These are phyloP conservation scores for Phytopythium aichiense DNA, from an alignment of 352 stramenopile genomes.

Conservation along the genomic window DNA sequence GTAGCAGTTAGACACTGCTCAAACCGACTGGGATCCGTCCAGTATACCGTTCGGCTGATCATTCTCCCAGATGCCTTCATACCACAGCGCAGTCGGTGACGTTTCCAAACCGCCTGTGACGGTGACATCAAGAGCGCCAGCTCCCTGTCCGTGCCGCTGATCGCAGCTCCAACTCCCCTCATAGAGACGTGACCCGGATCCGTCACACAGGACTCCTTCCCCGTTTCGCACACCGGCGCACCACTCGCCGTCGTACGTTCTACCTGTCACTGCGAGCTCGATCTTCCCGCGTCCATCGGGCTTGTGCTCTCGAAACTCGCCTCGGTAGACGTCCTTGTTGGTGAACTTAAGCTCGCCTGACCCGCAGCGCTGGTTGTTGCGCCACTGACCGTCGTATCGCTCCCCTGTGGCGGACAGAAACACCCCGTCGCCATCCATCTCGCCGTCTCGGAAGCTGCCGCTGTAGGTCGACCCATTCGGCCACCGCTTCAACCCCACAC, in stretches of 20 bases:
- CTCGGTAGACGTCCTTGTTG: slow-evolving; percentile 36
- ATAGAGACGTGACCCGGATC: slow-evolving; percentile 19
- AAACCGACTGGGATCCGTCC: background rate
- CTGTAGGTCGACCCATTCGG: slow-evolving; percentile 54
- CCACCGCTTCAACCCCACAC: slow-evolving; percentile 47
- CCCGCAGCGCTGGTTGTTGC: slow-evolving; percentile 38
- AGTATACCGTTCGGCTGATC: slow-evolving; percentile 18
- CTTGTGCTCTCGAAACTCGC: slow-evolving; percentile 37
- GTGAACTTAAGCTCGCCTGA: slow-evolving; percentile 27
- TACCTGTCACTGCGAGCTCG: slow-evolving; percentile 15
- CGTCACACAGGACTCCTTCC: slow-evolving; percentile 16
- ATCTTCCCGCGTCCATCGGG: slow-evolving; percentile 35
- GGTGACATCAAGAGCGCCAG: slow-evolving; percentile 10
- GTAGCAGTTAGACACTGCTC: background rate
- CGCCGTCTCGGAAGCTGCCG: slow-evolving; percentile 44
- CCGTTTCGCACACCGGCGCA: slow-evolving; percentile 18
- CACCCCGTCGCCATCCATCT: slow-evolving; percentile 51
- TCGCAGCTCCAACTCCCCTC: slow-evolving; percentile 41
- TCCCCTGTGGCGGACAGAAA: slow-evolving; percentile 35
- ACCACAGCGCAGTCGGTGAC: slow-evolving; percentile 6
- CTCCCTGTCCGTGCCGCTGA: slow-evolving; percentile 24
- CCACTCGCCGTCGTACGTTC: slow-evolving; percentile 43
- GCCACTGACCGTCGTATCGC: slow-evolving; percentile 55
- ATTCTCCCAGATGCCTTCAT: slow-evolving; percentile 15
- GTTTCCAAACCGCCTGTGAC: background rate